phyloP scores from a whole-genome alignment of 768 basidiomycete species.

The Epithele typhae region DNA sequence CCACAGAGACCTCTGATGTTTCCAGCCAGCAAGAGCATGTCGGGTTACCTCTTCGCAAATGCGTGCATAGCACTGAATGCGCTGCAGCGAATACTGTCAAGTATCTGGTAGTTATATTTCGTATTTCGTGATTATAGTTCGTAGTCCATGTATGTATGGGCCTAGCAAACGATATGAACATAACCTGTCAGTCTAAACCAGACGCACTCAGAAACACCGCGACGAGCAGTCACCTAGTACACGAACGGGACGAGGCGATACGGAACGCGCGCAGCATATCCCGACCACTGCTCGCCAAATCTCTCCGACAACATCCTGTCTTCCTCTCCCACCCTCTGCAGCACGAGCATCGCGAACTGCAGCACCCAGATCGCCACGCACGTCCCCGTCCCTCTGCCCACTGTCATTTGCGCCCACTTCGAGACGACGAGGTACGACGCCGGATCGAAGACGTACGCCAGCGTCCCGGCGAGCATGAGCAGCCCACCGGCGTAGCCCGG shows the following conservation, averaged over 20 bases:
- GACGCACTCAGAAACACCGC: no score
- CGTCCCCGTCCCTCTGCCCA: background rate
- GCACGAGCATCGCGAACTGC: background rate
- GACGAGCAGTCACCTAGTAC: no score
- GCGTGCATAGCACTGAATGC: no score
- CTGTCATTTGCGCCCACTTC: background rate
- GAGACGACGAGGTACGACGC: conserved; percentile 2
- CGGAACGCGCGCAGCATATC: conserved; percentile 6
- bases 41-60: no score
- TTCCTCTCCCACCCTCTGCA: background rate
- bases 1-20: no score
- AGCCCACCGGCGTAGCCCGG: conserved; percentile 13
- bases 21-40: no score
- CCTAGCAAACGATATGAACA: no score
- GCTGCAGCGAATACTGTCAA: no score
- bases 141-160: no score
- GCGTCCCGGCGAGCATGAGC: conserved; percentile 3
- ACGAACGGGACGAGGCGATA: conserved; percentile 9
- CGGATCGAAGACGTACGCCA: background rate
- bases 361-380: background rate
- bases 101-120: no score
- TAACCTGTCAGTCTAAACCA: no score
- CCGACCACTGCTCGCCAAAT: conserved; percentile 14
- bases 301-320: conserved; percentile 9
- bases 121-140: no score